Evolutionary conservation across 345 rosid genomes (phyloP).

Genomic region (Salix dunnii): DNA sequence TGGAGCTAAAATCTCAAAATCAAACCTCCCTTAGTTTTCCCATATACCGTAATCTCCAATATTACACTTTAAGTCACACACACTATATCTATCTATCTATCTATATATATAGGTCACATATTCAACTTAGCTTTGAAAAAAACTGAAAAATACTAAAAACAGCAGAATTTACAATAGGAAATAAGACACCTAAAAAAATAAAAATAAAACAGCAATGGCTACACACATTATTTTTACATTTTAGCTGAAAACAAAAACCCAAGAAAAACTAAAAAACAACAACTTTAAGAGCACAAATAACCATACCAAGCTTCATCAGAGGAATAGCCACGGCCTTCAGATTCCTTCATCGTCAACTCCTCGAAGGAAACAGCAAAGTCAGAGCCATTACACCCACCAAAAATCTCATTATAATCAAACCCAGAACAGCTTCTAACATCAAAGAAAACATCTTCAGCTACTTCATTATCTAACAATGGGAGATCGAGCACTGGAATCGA

Average conservation of each 20-base stretch:
- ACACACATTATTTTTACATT: not conserved
- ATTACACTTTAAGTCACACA: not conserved
- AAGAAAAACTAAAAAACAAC: not conserved
- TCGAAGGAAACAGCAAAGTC: conserved; percentile 66
- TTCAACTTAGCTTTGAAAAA: not conserved
- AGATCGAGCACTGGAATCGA: conserved; percentile 94
- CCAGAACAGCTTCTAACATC: conserved; percentile 57
- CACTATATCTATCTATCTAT: not conserved
- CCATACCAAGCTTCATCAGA: conserved; percentile 81
- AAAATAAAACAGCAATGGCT: not conserved
- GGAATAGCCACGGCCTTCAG: conserved; percentile 45
- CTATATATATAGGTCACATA: not conserved
- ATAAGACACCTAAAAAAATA: not conserved
- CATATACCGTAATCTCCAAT: not conserved
- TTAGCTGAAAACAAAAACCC: not conserved
- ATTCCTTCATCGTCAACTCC: conserved; percentile 41
- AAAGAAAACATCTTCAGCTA: conserved; percentile 40
- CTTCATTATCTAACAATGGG: conserved; percentile 40
- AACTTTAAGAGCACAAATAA: not conserved
- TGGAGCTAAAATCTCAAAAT: not conserved
- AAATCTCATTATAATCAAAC: conserved; percentile 70
- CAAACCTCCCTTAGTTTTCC: not conserved
- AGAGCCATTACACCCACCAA: conserved; percentile 52
- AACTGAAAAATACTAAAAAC: not conserved
- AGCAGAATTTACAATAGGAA: not conserved